Conservation (phyloP, 257 asterid species). For the Plantago elongata region DNA sequence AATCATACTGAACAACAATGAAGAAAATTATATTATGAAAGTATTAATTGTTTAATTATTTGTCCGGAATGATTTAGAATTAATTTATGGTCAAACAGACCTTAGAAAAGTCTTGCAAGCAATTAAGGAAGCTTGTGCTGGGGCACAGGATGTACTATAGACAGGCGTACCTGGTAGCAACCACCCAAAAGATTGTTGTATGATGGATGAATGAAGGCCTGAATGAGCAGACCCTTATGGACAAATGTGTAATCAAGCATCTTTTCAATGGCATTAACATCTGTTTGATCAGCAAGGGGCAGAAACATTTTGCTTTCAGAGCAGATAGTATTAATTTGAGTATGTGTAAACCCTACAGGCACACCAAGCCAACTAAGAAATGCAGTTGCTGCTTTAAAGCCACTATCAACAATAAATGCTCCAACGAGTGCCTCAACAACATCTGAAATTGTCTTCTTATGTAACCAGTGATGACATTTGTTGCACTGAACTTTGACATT, state of each 20-base stretch:
- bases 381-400: slow-evolving; percentile 80
- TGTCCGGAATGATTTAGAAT: no score
- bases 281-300: slow-evolving; percentile 51
- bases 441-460: slow-evolving; percentile 84
- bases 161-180: slow-evolving; percentile 76
- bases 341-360: slow-evolving; percentile 38
- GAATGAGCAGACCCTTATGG: slow-evolving; percentile 84
- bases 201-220: slow-evolving; percentile 95
- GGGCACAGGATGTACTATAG: no score
- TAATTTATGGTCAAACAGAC: no score
- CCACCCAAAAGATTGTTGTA: slow-evolving; percentile 71
- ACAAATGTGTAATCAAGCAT: slow-evolving; percentile 47
- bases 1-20: slow-evolving; percentile 3
- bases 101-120: no score
- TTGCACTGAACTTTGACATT: slow-evolving; percentile 58
- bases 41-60: no score
- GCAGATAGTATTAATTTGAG: slow-evolving; percentile 52
- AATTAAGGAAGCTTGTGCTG: no score
- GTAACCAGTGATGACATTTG: slow-evolving; percentile 85
- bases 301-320: slow-evolving; percentile 53
- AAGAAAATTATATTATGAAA: slow-evolving; percentile 2
- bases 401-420: slow-evolving; percentile 84
- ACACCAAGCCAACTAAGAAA: slow-evolving; percentile 92
- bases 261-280: slow-evolving; percentile 53
- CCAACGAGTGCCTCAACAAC: slow-evolving; percentile 91